A percentile compares a stretch with the other conserved stretches of the same genome.
Conservation (phyloP, 768 basidiomycete genomes). For the Phaeotremella skinneri region DNA sequence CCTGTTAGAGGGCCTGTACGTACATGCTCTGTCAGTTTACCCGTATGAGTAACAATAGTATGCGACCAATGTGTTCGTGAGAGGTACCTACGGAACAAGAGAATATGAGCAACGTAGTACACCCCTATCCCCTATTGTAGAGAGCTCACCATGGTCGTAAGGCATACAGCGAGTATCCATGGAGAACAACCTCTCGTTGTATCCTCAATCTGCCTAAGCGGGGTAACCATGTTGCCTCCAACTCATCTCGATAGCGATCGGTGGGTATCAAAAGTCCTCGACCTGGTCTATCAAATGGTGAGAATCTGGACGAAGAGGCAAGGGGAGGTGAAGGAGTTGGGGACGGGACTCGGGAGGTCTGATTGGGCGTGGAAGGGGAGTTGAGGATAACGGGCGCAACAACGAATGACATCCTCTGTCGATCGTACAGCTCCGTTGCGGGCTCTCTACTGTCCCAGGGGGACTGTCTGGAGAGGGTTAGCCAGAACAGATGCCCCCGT, state of each 20-base stretch:
- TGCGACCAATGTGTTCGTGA: conserved; percentile 44
- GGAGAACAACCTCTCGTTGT: conserved; percentile 31
- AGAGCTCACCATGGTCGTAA: conserved; percentile 37
- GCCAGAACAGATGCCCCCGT: too few relatives aligned
- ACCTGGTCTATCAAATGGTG: background rate
- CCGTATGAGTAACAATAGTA: conserved; percentile 45
- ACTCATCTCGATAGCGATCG: conserved; percentile 34
- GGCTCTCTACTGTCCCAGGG: too few relatives aligned
- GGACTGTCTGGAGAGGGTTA: background rate
- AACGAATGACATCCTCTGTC: conserved; percentile 25
- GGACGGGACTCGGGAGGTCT: conserved; percentile 9
- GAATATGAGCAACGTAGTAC: background rate
- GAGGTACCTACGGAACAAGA: conserved; percentile 26
- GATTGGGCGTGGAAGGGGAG: conserved; percentile 9
- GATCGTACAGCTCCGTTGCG: too few relatives aligned
- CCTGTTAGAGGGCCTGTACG: conserved; percentile 3
- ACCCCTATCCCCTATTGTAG: background rate
- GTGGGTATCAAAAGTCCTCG: conserved; percentile 37
- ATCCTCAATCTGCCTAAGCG: conserved; percentile 33
- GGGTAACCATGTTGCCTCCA: conserved; percentile 35
- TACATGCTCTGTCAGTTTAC: conserved; percentile 41
- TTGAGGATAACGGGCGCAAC: conserved; percentile 14
- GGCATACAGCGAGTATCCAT: conserved; percentile 38
- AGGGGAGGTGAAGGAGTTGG: conserved; percentile 8
- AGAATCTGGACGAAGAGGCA: conserved; percentile 3